phyloP scores from a whole-genome alignment of 495 filamentous ascomycete genomes.

The Margaritispora aquatica region DNA sequence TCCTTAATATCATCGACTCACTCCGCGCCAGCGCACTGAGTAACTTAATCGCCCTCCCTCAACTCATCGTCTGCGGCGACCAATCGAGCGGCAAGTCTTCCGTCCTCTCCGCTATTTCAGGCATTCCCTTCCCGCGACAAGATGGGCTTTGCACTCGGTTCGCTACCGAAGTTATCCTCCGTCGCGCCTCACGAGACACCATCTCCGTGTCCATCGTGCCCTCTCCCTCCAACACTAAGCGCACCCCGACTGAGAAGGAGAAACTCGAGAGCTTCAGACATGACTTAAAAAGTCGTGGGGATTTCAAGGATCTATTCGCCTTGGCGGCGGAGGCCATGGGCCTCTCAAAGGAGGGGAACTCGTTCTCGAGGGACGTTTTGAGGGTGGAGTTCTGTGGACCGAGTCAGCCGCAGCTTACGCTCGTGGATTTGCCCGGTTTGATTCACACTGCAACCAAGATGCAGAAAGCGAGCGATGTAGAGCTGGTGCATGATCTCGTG shows the following conservation, averaged over 20 bases:
- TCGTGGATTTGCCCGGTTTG: constrained; percentile 61
- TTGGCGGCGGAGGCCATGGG: constrained; percentile 45
- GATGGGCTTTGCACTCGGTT: constrained; percentile 62
- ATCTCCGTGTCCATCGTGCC: constrained; percentile 7
- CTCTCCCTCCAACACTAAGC: not conserved
- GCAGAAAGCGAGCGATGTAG: constrained; percentile 36
- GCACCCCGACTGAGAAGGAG: not conserved
- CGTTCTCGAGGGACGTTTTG: constrained; percentile 55
- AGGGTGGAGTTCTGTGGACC: constrained; percentile 58
- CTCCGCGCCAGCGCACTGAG: constrained; percentile 41
- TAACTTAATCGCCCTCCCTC: constrained; percentile 48
- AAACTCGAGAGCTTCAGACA: not conserved
- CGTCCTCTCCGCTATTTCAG: constrained; percentile 66
- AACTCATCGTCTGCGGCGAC: constrained; percentile 69
- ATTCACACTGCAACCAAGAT: constrained; percentile 38
- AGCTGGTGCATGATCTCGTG: constrained; percentile 43
- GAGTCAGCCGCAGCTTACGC: constrained; percentile 47
- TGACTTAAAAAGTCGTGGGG: constrained; percentile 6
- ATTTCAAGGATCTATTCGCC: constrained; percentile 28
- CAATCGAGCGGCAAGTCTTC: constrained; percentile 71
- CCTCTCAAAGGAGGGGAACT: constrained; percentile 25
- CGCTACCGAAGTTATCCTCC: constrained; percentile 46
- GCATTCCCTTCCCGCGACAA: constrained; percentile 61
- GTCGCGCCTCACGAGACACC: not conserved
- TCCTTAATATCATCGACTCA: constrained; percentile 43